Percentiles rank a stretch among this genome's conserved stretches.
These are phyloP conservation scores for Obba rivulosa DNA, from an alignment of 768 basidiomycete genomes.

Conservation along the genomic window DNA sequence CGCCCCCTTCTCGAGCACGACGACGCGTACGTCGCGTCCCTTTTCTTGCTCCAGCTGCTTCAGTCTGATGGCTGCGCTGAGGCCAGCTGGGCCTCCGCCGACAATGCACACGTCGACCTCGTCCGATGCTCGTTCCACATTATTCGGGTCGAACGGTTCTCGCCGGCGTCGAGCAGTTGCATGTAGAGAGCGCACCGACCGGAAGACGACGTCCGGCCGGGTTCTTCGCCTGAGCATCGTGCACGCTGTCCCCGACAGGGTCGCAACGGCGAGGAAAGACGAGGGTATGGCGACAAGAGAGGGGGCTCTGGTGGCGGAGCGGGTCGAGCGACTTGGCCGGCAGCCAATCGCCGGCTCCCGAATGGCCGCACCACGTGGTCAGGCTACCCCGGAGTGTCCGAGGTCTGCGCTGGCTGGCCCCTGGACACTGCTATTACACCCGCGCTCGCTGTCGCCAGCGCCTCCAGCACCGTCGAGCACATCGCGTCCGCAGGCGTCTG, in stretches of 20 bases:
- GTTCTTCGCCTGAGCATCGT: neutral
- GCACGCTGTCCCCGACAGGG: neutral
- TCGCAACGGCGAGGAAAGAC: neutral
- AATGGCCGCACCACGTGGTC: neutral
- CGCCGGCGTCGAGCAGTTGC: constrained; percentile 22
- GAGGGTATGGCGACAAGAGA: neutral
- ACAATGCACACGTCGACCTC: constrained; percentile 97
- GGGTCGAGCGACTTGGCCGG: too few species aligned
- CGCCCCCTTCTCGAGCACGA: constrained; percentile 91
- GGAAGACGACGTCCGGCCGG: neutral
- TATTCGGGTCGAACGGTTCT: constrained; percentile 45
- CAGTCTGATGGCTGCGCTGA: constrained; percentile 91
- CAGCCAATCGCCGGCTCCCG: too few species aligned
- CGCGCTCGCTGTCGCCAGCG: too few species aligned
- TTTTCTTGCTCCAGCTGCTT: constrained; percentile 86
- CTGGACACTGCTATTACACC: too few species aligned
- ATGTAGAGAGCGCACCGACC: constrained; percentile 17
- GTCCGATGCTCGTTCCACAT: constrained; percentile 81
- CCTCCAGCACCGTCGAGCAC: too few species aligned
- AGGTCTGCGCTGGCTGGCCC: neutral
- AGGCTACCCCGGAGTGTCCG: constrained; percentile 2
- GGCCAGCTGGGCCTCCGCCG: constrained; percentile 91
- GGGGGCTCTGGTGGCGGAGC: neutral
- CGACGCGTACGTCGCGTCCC: constrained; percentile 80
- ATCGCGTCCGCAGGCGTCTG: too few species aligned